Evolutionary conservation across 345 rosid genomes (phyloP).

Genomic region (Acer campestre): DNA sequence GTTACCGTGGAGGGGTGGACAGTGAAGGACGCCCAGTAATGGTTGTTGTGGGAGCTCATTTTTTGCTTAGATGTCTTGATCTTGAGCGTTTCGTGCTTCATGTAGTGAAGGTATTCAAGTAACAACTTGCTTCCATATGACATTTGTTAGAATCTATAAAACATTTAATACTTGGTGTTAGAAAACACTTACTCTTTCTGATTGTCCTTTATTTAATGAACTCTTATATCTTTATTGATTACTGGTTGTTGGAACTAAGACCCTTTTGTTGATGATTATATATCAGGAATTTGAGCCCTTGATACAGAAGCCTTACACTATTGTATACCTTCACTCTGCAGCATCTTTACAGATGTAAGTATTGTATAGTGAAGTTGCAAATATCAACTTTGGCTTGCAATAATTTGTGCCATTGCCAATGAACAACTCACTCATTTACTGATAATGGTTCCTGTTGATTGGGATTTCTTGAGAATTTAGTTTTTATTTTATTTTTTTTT

Average conservation of each 20-base stretch:
- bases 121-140: constrained; percentile 10
- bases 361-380: constrained; percentile 18
- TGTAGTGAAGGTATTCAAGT: constrained; percentile 65
- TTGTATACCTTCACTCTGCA: constrained; percentile 92
- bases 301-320: constrained; percentile 90
- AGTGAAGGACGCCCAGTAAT: constrained; percentile 93
- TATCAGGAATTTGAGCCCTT: constrained; percentile 97
- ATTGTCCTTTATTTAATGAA: constrained; percentile 8
- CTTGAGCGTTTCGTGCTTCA: constrained; percentile 85
- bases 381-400: constrained; percentile 11
- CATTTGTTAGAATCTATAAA: constrained; percentile 6
- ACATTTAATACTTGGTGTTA: neutral
- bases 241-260: constrained; percentile 12
- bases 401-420: neutral
- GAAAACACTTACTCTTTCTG: constrained; percentile 10
- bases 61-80: constrained; percentile 91
- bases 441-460: constrained; percentile 4
- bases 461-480: neutral
- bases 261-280: constrained; percentile 23
- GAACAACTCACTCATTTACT: neutral
- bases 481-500: neutral
- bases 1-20: constrained; percentile 98
- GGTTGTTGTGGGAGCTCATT: constrained; percentile 98
- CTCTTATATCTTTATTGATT: neutral
- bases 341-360: constrained; percentile 96